A percentile compares a stretch with the other conserved stretches of the same genome.
Conservation (phyloP, 2,329 filamentous ascomycete species). For the Tolypocladium guangdongense region DNA sequence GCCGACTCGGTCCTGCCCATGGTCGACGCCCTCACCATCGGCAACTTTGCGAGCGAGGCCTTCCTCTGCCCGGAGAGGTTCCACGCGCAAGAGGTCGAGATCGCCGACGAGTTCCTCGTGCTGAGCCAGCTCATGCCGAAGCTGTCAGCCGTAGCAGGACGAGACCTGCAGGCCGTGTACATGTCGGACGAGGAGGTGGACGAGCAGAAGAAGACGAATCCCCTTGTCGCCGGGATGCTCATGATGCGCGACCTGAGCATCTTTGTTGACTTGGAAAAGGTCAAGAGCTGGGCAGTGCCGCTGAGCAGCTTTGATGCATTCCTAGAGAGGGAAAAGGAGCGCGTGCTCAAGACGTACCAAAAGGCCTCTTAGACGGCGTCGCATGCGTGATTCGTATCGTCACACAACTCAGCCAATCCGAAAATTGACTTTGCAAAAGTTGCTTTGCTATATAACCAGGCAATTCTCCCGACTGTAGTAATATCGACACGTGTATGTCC, state of each 20-base stretch:
- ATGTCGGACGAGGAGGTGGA: slow-evolving; percentile 30
- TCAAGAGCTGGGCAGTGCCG: slow-evolving; percentile 26
- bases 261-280: slow-evolving; percentile 23
- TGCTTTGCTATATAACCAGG: neutral
- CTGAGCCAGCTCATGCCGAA: slow-evolving; percentile 23
- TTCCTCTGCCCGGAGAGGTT: slow-evolving; percentile 31
- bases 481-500: neutral
- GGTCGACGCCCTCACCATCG: slow-evolving; percentile 37
- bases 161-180: slow-evolving; percentile 24
- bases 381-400: neutral
- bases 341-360: slow-evolving; percentile 17
- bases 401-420: too few species aligned
- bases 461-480: neutral
- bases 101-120: slow-evolving; percentile 29
- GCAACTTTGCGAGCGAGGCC: slow-evolving; percentile 29
- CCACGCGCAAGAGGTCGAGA: slow-evolving; percentile 23
- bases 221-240: slow-evolving; percentile 27
- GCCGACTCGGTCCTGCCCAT: slow-evolving; percentile 27
- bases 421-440: neutral
- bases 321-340: slow-evolving; percentile 26
- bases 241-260: slow-evolving; percentile 21
- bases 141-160: slow-evolving; percentile 22
- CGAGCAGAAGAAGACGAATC: slow-evolving; percentile 20
- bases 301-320: slow-evolving; percentile 33
- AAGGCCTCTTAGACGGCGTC: neutral